Conservation (phyloP, 345 rosid genomes). For the Camelina sativa region DNA sequence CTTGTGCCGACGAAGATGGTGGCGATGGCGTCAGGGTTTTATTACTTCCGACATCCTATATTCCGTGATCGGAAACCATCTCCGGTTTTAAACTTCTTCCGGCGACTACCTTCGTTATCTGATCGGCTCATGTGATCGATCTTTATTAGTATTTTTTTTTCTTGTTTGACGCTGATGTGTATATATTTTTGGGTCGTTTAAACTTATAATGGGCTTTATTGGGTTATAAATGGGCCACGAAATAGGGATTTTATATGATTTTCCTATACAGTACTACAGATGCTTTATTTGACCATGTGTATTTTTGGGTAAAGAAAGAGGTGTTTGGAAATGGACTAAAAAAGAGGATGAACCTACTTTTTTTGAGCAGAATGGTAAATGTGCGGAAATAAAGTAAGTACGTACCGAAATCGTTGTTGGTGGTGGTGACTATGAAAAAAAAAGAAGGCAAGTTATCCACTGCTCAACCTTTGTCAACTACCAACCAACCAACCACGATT, state of each 20-base stretch:
- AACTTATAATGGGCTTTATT: conserved; percentile 28
- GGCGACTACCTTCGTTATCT: conserved; percentile 75
- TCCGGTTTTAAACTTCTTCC: conserved; percentile 71
- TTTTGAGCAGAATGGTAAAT: conserved; percentile 17
- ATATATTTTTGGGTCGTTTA: conserved; percentile 24
- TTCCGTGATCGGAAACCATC: conserved; percentile 80
- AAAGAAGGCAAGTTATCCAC: neutral
- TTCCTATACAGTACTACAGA: neutral
- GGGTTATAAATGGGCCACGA: conserved; percentile 2
- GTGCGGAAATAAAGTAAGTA: neutral
- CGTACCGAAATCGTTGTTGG: conserved; percentile 31
- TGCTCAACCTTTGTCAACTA: neutral
- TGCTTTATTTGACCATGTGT: conserved; percentile 2
- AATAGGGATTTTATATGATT: neutral
- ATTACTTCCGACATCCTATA: conserved; percentile 84
- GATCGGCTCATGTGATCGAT: conserved; percentile 72
- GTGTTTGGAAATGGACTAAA: neutral
- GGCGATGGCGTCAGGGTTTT: conserved; percentile 85
- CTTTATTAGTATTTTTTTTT: neutral
- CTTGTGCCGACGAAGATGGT: conserved; percentile 83
- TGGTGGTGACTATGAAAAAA: conserved; percentile 10
- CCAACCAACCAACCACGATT: conserved; percentile 31
- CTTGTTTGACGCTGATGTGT: neutral
- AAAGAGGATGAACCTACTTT: conserved; percentile 11
- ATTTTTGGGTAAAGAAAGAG: neutral